Percentiles rank a stretch among this genome's conserved stretches.
Evolutionary conservation across 176 grass and related monocot genomes (phyloP).

Genomic region (Eragrostis curvula): DNA sequence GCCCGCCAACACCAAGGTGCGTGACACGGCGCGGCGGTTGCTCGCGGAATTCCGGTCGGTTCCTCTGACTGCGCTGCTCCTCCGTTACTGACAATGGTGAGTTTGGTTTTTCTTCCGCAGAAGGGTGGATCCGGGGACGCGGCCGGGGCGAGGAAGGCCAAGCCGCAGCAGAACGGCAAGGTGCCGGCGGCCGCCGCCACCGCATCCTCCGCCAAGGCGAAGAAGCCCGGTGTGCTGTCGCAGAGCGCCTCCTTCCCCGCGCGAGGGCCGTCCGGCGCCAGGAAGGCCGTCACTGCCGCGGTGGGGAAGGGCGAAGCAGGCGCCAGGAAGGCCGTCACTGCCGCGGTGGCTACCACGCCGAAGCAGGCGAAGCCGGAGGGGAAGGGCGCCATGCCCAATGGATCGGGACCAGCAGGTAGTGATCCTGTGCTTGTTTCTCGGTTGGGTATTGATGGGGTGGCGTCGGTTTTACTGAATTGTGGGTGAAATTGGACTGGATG

Average conservation of each 20-base stretch:
- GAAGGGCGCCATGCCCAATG: conserved; percentile 50
- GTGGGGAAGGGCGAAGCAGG: conserved; percentile 37
- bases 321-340: conserved; percentile 28
- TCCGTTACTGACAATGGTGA: conserved; percentile 3
- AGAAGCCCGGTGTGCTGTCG: conserved; percentile 50
- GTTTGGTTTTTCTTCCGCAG: conserved; percentile 28
- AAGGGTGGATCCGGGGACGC: conserved; percentile 57
- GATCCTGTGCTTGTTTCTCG: not conserved
- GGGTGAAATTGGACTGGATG: not conserved
- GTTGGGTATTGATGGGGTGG: not conserved
- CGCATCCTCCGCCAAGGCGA: conserved; percentile 9
- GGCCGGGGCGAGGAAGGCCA: conserved; percentile 41
- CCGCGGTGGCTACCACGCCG: not conserved
- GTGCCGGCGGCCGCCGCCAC: conserved; percentile 27
- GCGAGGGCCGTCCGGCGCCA: conserved; percentile 28
- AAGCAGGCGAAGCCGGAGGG: conserved; percentile 57
- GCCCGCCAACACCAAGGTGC: conserved; percentile 46
- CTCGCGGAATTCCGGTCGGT: not conserved
- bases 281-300: not conserved
- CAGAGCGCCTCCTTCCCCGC: conserved; percentile 78
- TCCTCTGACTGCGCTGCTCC: not conserved
- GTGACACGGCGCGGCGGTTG: not conserved
- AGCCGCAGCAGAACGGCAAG: conserved; percentile 44
- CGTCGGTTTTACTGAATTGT: conserved; percentile 31
- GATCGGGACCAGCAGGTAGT: conserved; percentile 45